Evolutionary conservation across 2,329 filamentous ascomycete species (phyloP).

Genomic region (Cytospora leucostoma): DNA sequence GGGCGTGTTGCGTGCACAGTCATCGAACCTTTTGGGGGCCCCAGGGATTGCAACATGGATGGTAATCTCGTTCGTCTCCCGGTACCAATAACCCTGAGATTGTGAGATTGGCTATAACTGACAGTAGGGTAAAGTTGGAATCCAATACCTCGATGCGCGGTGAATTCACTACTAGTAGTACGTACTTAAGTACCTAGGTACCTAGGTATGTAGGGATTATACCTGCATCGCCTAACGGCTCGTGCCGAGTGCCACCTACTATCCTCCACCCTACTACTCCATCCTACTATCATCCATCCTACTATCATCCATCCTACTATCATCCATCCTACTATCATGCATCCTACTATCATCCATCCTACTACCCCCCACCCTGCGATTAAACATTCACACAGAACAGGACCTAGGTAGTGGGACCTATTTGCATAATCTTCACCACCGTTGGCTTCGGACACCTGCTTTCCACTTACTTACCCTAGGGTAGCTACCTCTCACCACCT

Average conservation of each 20-base stretch:
- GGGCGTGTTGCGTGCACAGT: neutral
- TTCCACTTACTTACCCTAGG: no score
- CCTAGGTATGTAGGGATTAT: neutral
- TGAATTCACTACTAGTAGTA: neutral
- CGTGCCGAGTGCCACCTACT: neutral
- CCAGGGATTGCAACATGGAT: neutral
- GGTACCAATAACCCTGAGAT: neutral
- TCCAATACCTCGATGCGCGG: neutral
- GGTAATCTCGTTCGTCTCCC: neutral
- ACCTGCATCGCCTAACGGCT: neutral
- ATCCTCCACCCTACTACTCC: no score
- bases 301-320: no score
- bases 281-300: no score
- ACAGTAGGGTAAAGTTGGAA: constrained; percentile 1
- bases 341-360: no score
- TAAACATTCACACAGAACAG: no score
- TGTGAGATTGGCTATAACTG: neutral
- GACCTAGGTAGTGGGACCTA: neutral
- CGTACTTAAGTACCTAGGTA: no score
- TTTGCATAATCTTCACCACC: neutral
- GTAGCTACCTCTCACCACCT: no score
- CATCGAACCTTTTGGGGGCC: neutral
- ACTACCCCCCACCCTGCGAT: no score
- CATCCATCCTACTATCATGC: no score
- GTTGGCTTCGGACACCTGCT: constrained; percentile 1